Conservation (phyloP, 176 grass and related monocot species). For the Neostapfia colusana region DNA sequence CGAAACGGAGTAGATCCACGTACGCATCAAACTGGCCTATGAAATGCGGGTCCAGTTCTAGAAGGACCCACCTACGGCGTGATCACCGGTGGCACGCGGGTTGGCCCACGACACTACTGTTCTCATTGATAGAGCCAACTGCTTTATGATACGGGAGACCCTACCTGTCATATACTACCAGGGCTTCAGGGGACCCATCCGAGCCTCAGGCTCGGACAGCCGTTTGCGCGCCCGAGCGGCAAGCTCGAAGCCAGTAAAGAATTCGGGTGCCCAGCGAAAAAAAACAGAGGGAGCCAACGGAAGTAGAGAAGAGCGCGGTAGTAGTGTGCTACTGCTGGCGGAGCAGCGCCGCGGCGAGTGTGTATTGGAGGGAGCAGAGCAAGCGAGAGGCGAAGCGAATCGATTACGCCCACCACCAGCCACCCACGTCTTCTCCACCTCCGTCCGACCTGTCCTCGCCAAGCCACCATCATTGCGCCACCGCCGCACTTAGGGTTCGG, state of each 20-base stretch:
- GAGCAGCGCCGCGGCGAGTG: not conserved
- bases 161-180: not conserved
- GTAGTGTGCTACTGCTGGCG: constrained; percentile 16
- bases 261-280: not conserved
- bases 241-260: constrained; percentile 24
- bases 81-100: constrained; percentile 21
- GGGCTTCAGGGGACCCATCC: not conserved
- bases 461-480: constrained; percentile 61
- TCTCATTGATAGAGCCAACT: constrained; percentile 17
- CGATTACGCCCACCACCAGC: constrained; percentile 34
- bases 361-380: constrained; percentile 11
- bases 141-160: not conserved
- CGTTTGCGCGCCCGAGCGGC: constrained; percentile 49
- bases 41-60: not conserved
- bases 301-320: not conserved
- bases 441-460: constrained; percentile 35
- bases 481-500: not conserved
- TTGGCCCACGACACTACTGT: not conserved
- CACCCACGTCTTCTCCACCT: constrained; percentile 46
- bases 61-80: not conserved
- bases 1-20: not conserved
- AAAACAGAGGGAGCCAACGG: not conserved
- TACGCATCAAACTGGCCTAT: not conserved
- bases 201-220: constrained; percentile 74
- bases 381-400: not conserved